Evolutionary conservation across 768 basidiomycete genomes (phyloP).

Genomic region (Lepiota subincarnata): DNA sequence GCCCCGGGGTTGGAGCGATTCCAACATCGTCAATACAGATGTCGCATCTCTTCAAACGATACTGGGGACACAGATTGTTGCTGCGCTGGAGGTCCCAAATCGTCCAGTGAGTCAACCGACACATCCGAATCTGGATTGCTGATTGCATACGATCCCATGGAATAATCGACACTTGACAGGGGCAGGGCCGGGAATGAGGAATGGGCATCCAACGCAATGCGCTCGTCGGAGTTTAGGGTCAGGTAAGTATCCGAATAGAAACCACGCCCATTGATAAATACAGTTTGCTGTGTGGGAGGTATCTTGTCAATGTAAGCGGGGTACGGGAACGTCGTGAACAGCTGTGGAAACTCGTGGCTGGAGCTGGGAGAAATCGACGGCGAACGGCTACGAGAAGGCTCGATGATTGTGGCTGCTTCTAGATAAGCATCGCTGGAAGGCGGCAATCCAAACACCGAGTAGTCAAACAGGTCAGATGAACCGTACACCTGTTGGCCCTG

Average conservation of each 20-base stretch:
- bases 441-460: conserved; percentile 9
- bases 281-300: conserved; percentile 24
- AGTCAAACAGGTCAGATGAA: conserved; percentile 8
- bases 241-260: conserved; percentile 14
- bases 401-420: conserved; percentile 2
- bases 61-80: background rate
- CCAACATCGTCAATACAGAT: conserved; percentile 1
- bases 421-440: conserved; percentile 7
- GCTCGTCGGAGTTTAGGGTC: conserved; percentile 18
- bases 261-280: conserved; percentile 21
- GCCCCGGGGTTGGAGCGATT: background rate
- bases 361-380: conserved; percentile 30
- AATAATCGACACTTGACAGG: conserved; percentile 11
- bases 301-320: conserved; percentile 11
- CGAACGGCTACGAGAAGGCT: conserved; percentile 24
- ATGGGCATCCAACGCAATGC: conserved; percentile 4
- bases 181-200: background rate
- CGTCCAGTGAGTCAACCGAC: conserved; percentile 7
- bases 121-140: conserved; percentile 19
- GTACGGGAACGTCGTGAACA: background rate
- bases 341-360: conserved; percentile 20
- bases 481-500: background rate
- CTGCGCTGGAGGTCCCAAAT: background rate
- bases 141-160: conserved; percentile 14
- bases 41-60: conserved; percentile 2